Conservation (phyloP, 1,284 basidiomycete genomes). For the Earliella scabrosa region DNA sequence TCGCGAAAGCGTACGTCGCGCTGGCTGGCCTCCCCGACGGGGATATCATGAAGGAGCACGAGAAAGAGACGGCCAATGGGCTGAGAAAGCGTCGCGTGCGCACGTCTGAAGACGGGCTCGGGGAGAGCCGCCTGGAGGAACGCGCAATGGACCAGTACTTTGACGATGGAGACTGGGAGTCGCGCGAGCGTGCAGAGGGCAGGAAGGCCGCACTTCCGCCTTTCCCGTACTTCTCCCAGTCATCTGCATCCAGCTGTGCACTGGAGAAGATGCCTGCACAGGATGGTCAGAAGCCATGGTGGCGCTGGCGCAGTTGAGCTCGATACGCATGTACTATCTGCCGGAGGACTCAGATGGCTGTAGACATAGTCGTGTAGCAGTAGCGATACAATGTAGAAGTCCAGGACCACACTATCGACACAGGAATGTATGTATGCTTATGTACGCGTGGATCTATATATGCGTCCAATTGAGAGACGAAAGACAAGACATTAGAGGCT, state of each 20-base stretch:
- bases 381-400: neutral
- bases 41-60: constrained; percentile 40
- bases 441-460: too few species aligned
- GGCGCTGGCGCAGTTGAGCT: constrained; percentile 21
- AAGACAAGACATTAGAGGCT: neutral
- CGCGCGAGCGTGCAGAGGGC: constrained; percentile 36
- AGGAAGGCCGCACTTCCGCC: constrained; percentile 28
- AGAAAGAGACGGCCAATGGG: constrained; percentile 23
- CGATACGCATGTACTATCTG: too few species aligned
- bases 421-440: neutral
- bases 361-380: neutral
- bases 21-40: constrained; percentile 48
- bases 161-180: constrained; percentile 73
- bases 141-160: constrained; percentile 62
- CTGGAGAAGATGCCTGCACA: neutral
- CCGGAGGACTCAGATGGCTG: neutral
- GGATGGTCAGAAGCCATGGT: constrained; percentile 19
- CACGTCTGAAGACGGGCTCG: neutral
- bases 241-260: neutral
- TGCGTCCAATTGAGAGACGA: too few species aligned
- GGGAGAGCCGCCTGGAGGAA: constrained; percentile 40
- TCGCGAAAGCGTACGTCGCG: constrained; percentile 70
- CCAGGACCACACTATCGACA: neutral
- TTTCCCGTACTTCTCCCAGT: constrained; percentile 24
- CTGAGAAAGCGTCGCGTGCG: constrained; percentile 19